phyloP scores from a whole-genome alignment of 352 stramenopile species.

The Globisporangium irregulare region DNA sequence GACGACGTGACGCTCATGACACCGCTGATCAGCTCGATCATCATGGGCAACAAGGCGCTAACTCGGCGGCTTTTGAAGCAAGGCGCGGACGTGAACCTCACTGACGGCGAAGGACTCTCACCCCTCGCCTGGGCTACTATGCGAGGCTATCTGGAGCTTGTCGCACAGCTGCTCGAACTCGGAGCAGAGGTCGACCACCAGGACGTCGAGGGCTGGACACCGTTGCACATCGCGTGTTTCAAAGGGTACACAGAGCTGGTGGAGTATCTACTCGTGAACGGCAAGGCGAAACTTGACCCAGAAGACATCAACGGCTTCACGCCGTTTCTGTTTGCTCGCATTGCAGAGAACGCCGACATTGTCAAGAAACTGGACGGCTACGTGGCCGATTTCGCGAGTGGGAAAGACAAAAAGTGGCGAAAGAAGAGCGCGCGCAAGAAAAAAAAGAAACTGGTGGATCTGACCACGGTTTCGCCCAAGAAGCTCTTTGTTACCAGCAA shows the following conservation, averaged over 20 bases:
- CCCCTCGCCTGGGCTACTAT: constrained; percentile 62
- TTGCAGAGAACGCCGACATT: constrained; percentile 63
- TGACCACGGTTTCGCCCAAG: constrained; percentile 35
- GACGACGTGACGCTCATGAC: constrained; percentile 53
- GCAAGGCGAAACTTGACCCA: constrained; percentile 32
- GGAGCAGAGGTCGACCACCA: constrained; percentile 59
- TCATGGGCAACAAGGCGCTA: constrained; percentile 84
- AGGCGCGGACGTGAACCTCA: constrained; percentile 51
- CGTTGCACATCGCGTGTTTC: constrained; percentile 71
- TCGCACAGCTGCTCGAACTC: constrained; percentile 57
- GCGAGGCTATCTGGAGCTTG: constrained; percentile 73
- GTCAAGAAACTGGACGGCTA: constrained; percentile 59
- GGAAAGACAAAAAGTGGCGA: constrained; percentile 24
- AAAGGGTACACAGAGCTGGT: constrained; percentile 69
- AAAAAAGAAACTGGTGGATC: constrained; percentile 24
- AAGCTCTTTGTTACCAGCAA: constrained; percentile 45
- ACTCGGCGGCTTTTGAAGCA: constrained; percentile 53
- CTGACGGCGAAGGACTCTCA: constrained; percentile 59
- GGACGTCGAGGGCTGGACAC: constrained; percentile 62
- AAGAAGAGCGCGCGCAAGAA: constrained; percentile 28
- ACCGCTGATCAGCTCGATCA: constrained; percentile 69
- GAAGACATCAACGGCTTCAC: constrained; percentile 74
- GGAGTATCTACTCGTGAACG: constrained; percentile 64
- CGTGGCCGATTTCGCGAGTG: constrained; percentile 27
- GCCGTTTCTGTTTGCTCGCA: constrained; percentile 63